A percentile compares a stretch with the other conserved stretches of the same genome.
phyloP scores from a whole-genome alignment of 495 filamentous ascomycete species.

The Penicillium lividum region DNA sequence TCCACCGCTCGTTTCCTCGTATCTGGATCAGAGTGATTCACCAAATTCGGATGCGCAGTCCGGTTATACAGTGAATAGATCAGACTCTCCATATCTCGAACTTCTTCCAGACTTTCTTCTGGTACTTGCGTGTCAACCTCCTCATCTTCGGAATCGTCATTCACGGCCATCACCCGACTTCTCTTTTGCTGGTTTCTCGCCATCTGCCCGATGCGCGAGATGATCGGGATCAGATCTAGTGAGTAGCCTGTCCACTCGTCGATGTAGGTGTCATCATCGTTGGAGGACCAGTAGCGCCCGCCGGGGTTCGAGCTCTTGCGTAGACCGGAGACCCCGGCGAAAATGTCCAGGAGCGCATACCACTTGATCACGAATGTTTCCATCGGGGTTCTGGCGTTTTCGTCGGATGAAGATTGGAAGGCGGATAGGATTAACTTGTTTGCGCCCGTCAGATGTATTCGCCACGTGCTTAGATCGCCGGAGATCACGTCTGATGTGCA shows the following conservation, averaged over 20 bases:
- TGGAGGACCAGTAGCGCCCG: conserved; percentile 10
- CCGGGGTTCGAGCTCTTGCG: conserved; percentile 8
- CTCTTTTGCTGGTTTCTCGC: not conserved
- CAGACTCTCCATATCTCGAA: conserved; percentile 7
- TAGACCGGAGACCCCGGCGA: conserved; percentile 10
- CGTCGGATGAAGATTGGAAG: conserved; percentile 1
- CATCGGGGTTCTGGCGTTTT: not conserved
- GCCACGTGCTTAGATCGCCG: conserved; percentile 11
- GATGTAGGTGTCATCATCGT: conserved; percentile 9
- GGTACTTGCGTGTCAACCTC: not conserved
- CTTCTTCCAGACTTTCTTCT: conserved; percentile 1
- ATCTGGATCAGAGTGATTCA: not conserved
- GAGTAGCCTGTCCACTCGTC: conserved; percentile 15
- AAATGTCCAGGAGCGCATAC: conserved; percentile 12
- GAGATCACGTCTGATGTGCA: conserved; percentile 15
- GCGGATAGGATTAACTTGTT: conserved; percentile 9
- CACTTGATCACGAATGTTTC: conserved; percentile 10
- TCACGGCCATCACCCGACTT: not conserved
- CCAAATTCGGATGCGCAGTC: conserved; percentile 6
- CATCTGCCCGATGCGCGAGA: conserved; percentile 7
- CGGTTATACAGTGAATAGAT: conserved; percentile 12
- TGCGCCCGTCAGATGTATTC: conserved; percentile 10
- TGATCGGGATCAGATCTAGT: conserved; percentile 10
- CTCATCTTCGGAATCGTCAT: conserved; percentile 7
- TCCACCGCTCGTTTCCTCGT: conserved; percentile 7